phyloP scores from a whole-genome alignment of 305 asterid genomes.

The Withania somnifera region DNA sequence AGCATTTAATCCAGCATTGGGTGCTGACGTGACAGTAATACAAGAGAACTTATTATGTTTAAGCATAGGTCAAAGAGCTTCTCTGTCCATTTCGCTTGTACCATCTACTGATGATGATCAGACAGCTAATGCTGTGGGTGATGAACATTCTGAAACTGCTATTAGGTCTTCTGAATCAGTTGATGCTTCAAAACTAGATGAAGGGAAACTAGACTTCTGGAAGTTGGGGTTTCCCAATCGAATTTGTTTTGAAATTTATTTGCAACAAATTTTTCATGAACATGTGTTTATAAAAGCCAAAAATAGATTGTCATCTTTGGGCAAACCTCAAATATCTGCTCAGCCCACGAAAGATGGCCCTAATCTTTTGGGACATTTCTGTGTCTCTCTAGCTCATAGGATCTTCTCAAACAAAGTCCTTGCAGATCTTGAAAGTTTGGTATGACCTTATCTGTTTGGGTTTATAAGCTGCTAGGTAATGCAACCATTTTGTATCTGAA shows the following conservation, averaged over 20 bases:
- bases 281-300: conserved; percentile 76
- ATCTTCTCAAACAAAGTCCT: conserved; percentile 86
- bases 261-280: conserved; percentile 83
- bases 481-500: neutral
- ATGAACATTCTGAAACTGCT: conserved; percentile 23
- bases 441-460: conserved; percentile 20
- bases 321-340: conserved; percentile 36
- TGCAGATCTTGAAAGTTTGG: conserved; percentile 71
- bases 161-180: conserved; percentile 20
- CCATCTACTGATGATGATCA: conserved; percentile 42
- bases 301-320: conserved; percentile 33
- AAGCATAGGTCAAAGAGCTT: conserved; percentile 68
- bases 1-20: conserved; percentile 63
- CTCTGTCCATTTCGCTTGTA: conserved; percentile 68
- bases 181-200: conserved; percentile 28
- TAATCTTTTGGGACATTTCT: conserved; percentile 74
- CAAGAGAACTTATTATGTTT: conserved; percentile 65
- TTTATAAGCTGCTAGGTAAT: neutral
- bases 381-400: conserved; percentile 87
- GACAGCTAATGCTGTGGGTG: conserved; percentile 15
- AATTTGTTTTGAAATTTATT: conserved; percentile 63
- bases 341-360: conserved; percentile 47
- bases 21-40: conserved; percentile 65
- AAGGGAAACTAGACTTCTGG: conserved; percentile 26
- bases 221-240: conserved; percentile 49